Percentiles rank a stretch among this genome's conserved stretches.
Evolutionary conservation across 2,329 filamentous ascomycete species (phyloP).

Genomic region (Cladophialophora immunda): DNA sequence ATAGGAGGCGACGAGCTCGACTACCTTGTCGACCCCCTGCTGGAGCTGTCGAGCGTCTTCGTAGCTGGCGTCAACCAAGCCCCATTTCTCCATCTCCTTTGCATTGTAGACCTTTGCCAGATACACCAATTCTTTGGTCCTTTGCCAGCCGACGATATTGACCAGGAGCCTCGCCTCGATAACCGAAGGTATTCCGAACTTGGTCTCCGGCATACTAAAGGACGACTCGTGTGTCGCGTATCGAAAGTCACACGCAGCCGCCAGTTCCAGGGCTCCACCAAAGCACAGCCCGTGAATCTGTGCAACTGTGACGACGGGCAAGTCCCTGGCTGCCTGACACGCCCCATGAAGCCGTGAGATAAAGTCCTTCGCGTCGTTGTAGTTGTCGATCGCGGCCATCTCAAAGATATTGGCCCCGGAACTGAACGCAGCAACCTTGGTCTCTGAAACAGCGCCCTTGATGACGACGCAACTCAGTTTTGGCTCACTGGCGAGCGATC

Average conservation of each 20-base stretch:
- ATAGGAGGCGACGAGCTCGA: constrained; percentile 12
- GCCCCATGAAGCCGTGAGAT: constrained; percentile 43
- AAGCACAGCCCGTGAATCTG: constrained; percentile 20
- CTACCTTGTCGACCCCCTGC: background rate
- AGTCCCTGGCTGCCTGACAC: constrained; percentile 28
- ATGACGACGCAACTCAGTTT: constrained; percentile 54
- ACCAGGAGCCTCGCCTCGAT: constrained; percentile 37
- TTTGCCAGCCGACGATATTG: constrained; percentile 40
- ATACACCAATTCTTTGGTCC: constrained; percentile 35
- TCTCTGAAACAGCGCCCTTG: constrained; percentile 47
- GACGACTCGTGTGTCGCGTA: constrained; percentile 22
- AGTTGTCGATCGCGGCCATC: constrained; percentile 41
- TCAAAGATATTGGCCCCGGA: constrained; percentile 92
- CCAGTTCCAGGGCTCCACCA: constrained; percentile 35
- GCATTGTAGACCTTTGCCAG: constrained; percentile 25
- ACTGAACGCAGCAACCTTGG: constrained; percentile 72
- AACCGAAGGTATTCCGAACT: constrained; percentile 37
- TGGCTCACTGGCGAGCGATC: constrained; percentile 28
- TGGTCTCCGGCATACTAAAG: constrained; percentile 40
- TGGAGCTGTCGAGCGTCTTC: background rate
- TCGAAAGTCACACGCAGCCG: constrained; percentile 40
- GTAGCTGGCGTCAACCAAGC: constrained; percentile 32
- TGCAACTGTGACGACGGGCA: constrained; percentile 19
- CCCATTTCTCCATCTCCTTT: constrained; percentile 20
- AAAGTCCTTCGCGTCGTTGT: constrained; percentile 46